Conservation (phyloP, 2,329 filamentous ascomycete species). For the Blumeriella jaapii region DNA sequence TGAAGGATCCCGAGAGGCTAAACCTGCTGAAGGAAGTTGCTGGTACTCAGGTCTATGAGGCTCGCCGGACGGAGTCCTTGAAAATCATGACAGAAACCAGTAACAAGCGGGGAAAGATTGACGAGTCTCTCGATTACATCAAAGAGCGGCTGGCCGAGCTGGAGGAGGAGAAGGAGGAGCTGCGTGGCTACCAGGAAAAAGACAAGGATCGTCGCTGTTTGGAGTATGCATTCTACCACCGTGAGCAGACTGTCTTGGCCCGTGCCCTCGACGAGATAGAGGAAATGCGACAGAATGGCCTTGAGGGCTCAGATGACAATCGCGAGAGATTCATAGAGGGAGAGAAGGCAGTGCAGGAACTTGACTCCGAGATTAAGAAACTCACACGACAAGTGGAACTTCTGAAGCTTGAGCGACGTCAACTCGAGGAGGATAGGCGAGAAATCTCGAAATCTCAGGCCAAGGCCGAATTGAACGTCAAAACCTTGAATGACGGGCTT, state of each 20-base stretch:
- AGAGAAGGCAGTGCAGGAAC: slow-evolving; percentile 64
- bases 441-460: slow-evolving; percentile 71
- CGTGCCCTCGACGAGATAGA: slow-evolving; percentile 74
- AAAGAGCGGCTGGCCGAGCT: slow-evolving; percentile 80
- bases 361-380: slow-evolving; percentile 70
- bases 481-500: slow-evolving; percentile 72
- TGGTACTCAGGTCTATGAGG: slow-evolving; percentile 93
- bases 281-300: slow-evolving; percentile 65
- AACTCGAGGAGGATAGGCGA: slow-evolving; percentile 81
- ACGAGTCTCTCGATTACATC: slow-evolving; percentile 84
- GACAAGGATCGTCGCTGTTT: slow-evolving; percentile 85
- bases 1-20: slow-evolving; percentile 90
- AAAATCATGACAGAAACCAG: slow-evolving; percentile 97
- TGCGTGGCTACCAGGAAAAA: slow-evolving; percentile 88
- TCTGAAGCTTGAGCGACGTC: slow-evolving; percentile 69
- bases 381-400: slow-evolving; percentile 76
- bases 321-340: slow-evolving; percentile 64
- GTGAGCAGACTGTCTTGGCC: slow-evolving; percentile 71
- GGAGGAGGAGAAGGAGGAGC: slow-evolving; percentile 94
- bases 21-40: slow-evolving; percentile 95
- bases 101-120: slow-evolving; percentile 89
- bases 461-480: slow-evolving; percentile 76
- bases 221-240: slow-evolving; percentile 88
- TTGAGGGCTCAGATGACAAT: slow-evolving; percentile 75
- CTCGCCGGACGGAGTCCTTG: slow-evolving; percentile 76